phyloP scores from a whole-genome alignment of 1,284 basidiomycete species.

The Coniferiporia weirii region DNA sequence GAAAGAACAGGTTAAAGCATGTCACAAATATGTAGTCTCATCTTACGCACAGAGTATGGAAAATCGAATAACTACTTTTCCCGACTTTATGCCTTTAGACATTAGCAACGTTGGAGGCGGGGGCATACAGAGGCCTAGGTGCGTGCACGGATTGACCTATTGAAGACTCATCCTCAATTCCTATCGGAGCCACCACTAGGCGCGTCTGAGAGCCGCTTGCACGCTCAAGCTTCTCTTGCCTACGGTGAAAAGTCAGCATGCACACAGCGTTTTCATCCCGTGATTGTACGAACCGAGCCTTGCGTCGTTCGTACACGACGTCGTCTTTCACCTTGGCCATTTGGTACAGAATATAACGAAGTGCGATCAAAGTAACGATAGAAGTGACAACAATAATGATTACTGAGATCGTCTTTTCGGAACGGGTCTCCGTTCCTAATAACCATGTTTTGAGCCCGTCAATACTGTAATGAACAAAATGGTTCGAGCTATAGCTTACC shows the following conservation, averaged over 20 bases:
- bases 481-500: not conserved
- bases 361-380: slow-evolving; percentile 70
- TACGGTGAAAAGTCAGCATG: not conserved
- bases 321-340: slow-evolving; percentile 73
- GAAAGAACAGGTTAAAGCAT: too few species aligned
- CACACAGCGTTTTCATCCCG: not conserved
- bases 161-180: too few species aligned
- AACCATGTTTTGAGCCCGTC: not conserved
- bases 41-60: too few species aligned
- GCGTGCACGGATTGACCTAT: too few species aligned
- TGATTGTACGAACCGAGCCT: slow-evolving; percentile 44
- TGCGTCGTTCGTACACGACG: slow-evolving; percentile 72
- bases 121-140: too few species aligned
- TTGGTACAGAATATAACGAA: slow-evolving; percentile 77
- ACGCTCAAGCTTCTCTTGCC: not conserved
- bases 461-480: not conserved
- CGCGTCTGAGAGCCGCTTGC: not conserved
- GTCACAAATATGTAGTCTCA: too few species aligned
- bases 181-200: too few species aligned
- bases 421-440: slow-evolving; percentile 29
- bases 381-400: slow-evolving; percentile 57
- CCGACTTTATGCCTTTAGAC: too few species aligned
- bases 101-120: too few species aligned
- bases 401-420: slow-evolving; percentile 58
- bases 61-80: too few species aligned